These are phyloP conservation scores for Bimuria novae-zelandiae DNA, from an alignment of 2,329 filamentous ascomycete genomes.

Conservation along the genomic window DNA sequence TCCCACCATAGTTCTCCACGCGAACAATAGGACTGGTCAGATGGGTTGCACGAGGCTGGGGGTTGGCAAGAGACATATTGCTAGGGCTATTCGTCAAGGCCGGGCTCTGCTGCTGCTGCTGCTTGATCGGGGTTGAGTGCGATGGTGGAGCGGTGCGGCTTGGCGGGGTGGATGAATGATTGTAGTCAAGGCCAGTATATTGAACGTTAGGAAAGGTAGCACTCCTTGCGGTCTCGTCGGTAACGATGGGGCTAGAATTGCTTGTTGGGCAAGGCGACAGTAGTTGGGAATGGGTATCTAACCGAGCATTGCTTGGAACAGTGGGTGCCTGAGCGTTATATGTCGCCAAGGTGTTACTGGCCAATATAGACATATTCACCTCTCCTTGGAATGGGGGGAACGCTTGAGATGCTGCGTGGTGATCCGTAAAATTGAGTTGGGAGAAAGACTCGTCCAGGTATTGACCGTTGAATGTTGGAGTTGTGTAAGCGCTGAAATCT, in stretches of 20 bases:
- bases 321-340: conserved; percentile 36
- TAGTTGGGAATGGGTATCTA: conserved; percentile 37
- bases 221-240: conserved; percentile 30
- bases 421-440: conserved; percentile 37
- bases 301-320: conserved; percentile 24
- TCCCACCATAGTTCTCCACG: conserved; percentile 43
- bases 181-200: conserved; percentile 25
- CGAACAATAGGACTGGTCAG: conserved; percentile 47
- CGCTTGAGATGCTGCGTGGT: conserved; percentile 22
- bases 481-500: conserved; percentile 39
- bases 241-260: conserved; percentile 43
- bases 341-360: conserved; percentile 31
- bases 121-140: conserved; percentile 38
- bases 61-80: conserved; percentile 29
- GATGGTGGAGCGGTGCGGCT: conserved; percentile 21
- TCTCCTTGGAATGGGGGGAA: conserved; percentile 31
- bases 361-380: conserved; percentile 36
- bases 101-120: conserved; percentile 45
- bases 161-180: conserved; percentile 34
- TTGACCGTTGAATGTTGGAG: conserved; percentile 37
- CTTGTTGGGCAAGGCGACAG: conserved; percentile 44
- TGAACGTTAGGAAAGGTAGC: conserved; percentile 21
- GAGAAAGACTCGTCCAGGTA: conserved; percentile 37
- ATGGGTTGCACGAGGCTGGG: conserved; percentile 34
- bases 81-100: conserved; percentile 45